Evolutionary conservation across 129 eudicot genomes (phyloP).

Genomic region (Oenanthe sinensis): DNA sequence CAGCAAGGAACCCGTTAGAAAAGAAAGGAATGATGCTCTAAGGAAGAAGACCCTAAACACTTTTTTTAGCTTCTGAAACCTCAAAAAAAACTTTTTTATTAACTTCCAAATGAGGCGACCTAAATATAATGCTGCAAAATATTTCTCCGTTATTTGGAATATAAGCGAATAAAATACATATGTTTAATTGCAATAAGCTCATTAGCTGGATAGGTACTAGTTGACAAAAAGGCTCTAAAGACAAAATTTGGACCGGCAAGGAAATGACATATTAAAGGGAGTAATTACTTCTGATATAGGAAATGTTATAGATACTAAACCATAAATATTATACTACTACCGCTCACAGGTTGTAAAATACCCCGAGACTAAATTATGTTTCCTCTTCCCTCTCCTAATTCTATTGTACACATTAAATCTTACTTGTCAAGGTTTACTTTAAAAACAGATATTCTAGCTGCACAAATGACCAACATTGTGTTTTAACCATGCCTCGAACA

Average conservation of each 20-base stretch:
- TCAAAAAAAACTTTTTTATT: no score
- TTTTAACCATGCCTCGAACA: background rate
- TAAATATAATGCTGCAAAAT: background rate
- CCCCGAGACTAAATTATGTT: background rate
- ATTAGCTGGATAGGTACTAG: background rate
- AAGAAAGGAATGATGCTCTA: background rate
- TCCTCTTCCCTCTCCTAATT: background rate
- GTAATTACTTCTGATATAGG: no score
- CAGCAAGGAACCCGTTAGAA: background rate
- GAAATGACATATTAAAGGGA: background rate
- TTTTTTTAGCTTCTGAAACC: background rate
- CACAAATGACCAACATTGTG: background rate
- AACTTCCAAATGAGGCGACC: no score
- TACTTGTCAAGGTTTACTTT: background rate
- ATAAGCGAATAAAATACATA: background rate
- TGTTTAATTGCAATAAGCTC: background rate
- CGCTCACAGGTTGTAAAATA: background rate
- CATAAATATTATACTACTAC: background rate
- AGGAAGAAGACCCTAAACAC: background rate
- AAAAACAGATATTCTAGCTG: background rate
- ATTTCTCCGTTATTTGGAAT: background rate
- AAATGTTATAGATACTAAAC: no score
- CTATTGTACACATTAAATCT: background rate
- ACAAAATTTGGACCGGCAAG: no score
- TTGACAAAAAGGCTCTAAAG: no score